phyloP scores from a whole-genome alignment of 1,284 basidiomycete species.

The Meripilus lineatus region DNA sequence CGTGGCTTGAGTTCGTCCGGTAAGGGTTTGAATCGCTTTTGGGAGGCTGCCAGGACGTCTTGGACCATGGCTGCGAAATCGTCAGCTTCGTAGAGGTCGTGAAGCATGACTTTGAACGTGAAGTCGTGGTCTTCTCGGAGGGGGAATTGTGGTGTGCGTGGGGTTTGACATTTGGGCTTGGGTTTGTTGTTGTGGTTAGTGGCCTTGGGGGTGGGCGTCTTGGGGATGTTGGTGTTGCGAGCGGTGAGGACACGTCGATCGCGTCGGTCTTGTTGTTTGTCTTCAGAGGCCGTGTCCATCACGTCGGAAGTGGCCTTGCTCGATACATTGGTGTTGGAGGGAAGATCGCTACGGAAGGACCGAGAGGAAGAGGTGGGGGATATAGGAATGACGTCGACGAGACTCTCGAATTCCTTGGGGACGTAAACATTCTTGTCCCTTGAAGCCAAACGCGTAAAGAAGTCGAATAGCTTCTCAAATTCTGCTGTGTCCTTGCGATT shows the following conservation, averaged over 20 bases:
- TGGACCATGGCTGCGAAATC: slow-evolving; percentile 57
- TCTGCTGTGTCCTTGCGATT: slow-evolving; percentile 35
- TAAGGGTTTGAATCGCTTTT: slow-evolving; percentile 48
- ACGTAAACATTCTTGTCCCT: slow-evolving; percentile 6
- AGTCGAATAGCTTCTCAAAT: slow-evolving; percentile 46
- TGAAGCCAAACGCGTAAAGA: slow-evolving; percentile 31
- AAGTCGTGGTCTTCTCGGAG: slow-evolving; percentile 28
- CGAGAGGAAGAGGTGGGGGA: neutral
- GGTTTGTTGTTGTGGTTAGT: neutral
- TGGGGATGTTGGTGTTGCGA: neutral
- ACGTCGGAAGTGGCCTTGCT: neutral
- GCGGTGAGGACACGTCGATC: too few relatives aligned
- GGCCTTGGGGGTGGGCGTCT: neutral
- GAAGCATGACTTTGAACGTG: slow-evolving; percentile 61
- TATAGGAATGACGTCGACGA: slow-evolving; percentile 1
- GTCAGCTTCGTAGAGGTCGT: slow-evolving; percentile 56
- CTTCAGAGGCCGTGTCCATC: neutral
- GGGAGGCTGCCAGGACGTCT: slow-evolving; percentile 47
- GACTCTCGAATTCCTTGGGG: slow-evolving; percentile 5
- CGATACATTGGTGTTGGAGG: neutral
- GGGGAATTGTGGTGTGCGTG: neutral
- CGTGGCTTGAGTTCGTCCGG: neutral
- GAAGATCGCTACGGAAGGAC: neutral
- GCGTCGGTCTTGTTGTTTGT: neutral
- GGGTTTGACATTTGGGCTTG: neutral